phyloP scores from a whole-genome alignment of 2,329 filamentous ascomycete species.

The Pestalotiopsis fici region DNA sequence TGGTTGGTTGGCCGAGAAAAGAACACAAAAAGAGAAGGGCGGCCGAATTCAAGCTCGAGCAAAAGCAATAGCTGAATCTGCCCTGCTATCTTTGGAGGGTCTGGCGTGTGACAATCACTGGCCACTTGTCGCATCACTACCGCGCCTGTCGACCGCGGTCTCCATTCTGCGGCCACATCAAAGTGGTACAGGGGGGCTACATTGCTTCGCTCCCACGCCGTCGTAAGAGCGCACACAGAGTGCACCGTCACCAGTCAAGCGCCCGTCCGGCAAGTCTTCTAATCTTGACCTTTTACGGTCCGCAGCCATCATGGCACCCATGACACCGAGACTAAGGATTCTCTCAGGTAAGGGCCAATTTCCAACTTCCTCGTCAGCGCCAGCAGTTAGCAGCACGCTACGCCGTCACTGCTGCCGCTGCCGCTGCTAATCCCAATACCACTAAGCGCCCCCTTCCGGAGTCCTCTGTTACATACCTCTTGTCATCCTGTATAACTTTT shows the following conservation, averaged over 20 bases:
- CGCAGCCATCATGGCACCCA: conserved; percentile 57
- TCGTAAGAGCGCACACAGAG: conserved; percentile 9
- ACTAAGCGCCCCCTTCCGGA: conserved; percentile 14
- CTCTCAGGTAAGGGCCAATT: conserved; percentile 56
- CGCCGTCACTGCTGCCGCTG: conserved; percentile 21
- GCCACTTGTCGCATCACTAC: conserved; percentile 12
- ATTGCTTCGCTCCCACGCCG: conserved; percentile 7
- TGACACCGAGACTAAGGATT: conserved; percentile 60
- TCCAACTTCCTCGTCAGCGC: conserved; percentile 1
- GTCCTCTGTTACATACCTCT: conserved; percentile 11
- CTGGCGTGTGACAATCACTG: conserved; percentile 10
- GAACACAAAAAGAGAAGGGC: neutral
- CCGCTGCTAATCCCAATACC: conserved; percentile 13
- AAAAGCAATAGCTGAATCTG: conserved; percentile 2
- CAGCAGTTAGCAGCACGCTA: conserved; percentile 9
- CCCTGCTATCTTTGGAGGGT: neutral
- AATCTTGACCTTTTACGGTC: conserved; percentile 20
- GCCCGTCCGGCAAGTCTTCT: neutral
- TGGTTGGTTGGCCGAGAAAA: neutral
- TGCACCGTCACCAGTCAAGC: neutral
- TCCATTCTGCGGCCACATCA: conserved; percentile 9
- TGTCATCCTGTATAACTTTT: conserved; percentile 1
- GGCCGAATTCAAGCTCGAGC: neutral
- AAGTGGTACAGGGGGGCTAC: conserved; percentile 1
- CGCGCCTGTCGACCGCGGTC: conserved; percentile 10